A percentile compares a stretch with the other conserved stretches of the same genome.
Conservation (phyloP, 164 flowering plant species). For the Cinnamomum micranthum region DNA sequence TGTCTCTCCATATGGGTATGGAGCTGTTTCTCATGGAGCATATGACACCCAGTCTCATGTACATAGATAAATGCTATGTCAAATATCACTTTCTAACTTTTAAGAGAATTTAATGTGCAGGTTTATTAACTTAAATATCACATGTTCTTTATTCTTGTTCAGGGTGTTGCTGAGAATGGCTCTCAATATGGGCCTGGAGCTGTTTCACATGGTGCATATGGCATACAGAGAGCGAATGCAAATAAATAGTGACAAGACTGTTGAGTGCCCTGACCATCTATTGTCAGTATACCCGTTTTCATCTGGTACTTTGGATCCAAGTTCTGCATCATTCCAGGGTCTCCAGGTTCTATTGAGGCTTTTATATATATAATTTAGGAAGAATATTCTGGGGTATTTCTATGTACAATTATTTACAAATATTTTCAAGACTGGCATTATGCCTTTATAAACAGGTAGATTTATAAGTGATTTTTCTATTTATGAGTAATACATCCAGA, state of each 20-base stretch:
- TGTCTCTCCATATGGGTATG: conserved; percentile 16
- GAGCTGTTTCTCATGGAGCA: conserved; percentile 12
- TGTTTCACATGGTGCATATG: conserved; percentile 17
- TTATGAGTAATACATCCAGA: not conserved
- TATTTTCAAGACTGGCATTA: not conserved
- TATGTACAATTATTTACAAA: not conserved
- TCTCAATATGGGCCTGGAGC: conserved; percentile 22
- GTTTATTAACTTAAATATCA: not conserved
- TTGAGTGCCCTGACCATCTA: not conserved
- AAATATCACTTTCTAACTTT: conserved; percentile 3
- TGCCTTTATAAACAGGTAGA: not conserved
- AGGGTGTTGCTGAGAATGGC: conserved; percentile 18
- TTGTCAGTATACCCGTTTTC: not conserved
- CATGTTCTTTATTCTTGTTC: conserved; percentile 19
- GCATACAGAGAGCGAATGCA: conserved; percentile 19
- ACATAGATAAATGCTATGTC: conserved; percentile 13
- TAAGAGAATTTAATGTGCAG: not conserved
- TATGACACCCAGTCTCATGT: conserved; percentile 1
- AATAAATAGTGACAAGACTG: conserved; percentile 7
- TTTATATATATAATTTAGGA: not conserved
- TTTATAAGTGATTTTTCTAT: not conserved
- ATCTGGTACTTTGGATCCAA: not conserved
- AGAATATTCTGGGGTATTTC: not conserved
- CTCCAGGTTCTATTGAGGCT: not conserved
- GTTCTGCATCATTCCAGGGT: not conserved